phyloP scores from a whole-genome alignment of 495 filamentous ascomycete species.

The Amorphotheca resinae region DNA sequence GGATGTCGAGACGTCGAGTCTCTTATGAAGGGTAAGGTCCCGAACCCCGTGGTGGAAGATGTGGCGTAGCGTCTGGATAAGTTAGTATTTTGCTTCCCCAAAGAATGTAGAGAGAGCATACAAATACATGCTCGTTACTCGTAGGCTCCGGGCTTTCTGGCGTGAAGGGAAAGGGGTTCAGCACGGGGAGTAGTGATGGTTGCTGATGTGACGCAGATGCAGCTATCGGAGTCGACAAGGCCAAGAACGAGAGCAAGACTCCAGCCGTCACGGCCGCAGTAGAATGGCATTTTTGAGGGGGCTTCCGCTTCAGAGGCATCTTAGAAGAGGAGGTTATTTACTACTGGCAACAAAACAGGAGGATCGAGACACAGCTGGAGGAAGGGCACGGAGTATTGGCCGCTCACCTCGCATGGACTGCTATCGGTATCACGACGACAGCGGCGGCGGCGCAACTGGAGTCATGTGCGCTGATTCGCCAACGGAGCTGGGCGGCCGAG shows the following conservation, averaged over 20 bases:
- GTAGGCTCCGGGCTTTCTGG: constrained; percentile 22
- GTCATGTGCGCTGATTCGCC: not conserved
- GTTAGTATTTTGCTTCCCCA: constrained; percentile 9
- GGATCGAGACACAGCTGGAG: constrained; percentile 1
- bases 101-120: not conserved
- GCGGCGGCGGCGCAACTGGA: too few relatives aligned
- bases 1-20: constrained; percentile 51
- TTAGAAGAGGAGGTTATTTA: not conserved
- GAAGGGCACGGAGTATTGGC: not conserved
- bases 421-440: too few relatives aligned
- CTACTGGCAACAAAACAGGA: not conserved
- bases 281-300: constrained; percentile 26
- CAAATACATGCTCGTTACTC: constrained; percentile 27
- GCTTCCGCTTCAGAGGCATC: constrained; percentile 11
- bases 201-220: constrained; percentile 13
- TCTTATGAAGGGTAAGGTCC: constrained; percentile 57
- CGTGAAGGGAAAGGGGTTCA: constrained; percentile 9
- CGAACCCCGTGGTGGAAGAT: constrained; percentile 79
- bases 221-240: constrained; percentile 16
- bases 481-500: not conserved
- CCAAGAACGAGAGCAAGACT: constrained; percentile 44
- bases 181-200: constrained; percentile 12
- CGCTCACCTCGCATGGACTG: too few relatives aligned
- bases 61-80: constrained; percentile 62
- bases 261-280: constrained; percentile 46